Conservation (phyloP, 108 stramenopile species). For the Parietichytrium sp. region DNA sequence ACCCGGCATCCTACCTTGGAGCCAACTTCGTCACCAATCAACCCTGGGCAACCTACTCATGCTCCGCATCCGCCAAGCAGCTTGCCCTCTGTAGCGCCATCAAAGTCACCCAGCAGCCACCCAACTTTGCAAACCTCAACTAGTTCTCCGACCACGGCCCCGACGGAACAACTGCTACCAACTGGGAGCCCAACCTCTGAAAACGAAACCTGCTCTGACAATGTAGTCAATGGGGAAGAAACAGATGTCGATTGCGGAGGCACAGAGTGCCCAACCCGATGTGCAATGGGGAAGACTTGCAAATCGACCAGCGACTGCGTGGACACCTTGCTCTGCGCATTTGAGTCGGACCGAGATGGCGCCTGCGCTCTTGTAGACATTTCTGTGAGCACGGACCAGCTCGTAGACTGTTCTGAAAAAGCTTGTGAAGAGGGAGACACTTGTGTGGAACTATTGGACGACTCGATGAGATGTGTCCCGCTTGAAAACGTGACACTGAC, state of each 20-base stretch:
- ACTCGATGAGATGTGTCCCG: not conserved
- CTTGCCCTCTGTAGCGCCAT: no score
- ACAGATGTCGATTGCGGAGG: conserved; percentile 15
- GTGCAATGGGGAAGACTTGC: not conserved
- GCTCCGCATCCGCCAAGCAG: no score
- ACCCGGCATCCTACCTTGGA: no score
- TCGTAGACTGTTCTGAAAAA: not conserved
- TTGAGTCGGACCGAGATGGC: not conserved
- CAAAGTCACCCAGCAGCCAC: no score
- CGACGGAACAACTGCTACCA: no score
- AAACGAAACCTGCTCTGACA: no score
- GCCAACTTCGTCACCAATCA: no score
- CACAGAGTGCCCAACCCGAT: not conserved
- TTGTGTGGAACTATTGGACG: not conserved
- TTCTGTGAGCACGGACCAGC: not conserved
- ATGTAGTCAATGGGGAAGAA: not conserved
- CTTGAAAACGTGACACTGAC: no score
- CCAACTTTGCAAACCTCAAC: no score
- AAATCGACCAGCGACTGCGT: not conserved
- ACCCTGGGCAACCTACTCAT: no score
- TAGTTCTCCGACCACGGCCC: no score
- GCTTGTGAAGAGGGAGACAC: not conserved
- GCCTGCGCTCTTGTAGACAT: not conserved
- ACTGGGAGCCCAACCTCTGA: no score
- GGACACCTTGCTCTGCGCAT: not conserved